A percentile compares a stretch with the other conserved stretches of the same genome.
Evolutionary conservation across 352 stramenopile genomes (phyloP).

Genomic region (Phytopythium sindhum): DNA sequence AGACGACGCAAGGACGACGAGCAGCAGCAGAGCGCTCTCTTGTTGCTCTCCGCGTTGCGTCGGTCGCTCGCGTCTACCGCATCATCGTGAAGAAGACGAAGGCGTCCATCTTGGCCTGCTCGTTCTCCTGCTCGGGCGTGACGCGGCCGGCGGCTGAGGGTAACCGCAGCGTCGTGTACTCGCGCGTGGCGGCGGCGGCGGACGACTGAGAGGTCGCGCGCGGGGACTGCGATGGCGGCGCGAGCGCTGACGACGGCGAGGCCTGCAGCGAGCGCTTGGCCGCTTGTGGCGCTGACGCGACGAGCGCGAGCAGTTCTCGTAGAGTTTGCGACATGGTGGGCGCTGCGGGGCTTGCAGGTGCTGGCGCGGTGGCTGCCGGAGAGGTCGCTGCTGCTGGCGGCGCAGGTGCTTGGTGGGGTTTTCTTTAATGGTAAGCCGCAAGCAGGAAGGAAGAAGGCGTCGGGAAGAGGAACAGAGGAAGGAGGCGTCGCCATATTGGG

Average conservation of each 20-base stretch:
- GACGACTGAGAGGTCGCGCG: slow-evolving; percentile 17
- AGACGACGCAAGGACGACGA: no score
- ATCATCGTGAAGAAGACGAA: slow-evolving; percentile 47
- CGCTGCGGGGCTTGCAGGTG: slow-evolving; percentile 16
- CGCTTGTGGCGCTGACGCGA: slow-evolving; percentile 17
- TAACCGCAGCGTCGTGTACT: slow-evolving; percentile 17
- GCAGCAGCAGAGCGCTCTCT: no score
- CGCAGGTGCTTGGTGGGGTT: slow-evolving; percentile 32
- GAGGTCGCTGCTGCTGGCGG: slow-evolving; percentile 17
- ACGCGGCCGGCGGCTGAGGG: slow-evolving; percentile 11
- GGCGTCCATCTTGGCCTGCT: slow-evolving; percentile 41
- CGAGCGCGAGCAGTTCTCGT: slow-evolving; percentile 38
- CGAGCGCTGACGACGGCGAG: slow-evolving; percentile 11
- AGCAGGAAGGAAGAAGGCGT: neutral
- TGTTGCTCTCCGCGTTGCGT: no score
- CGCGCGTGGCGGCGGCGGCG: slow-evolving; percentile 19
- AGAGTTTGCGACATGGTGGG: slow-evolving; percentile 41
- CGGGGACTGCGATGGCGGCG: slow-evolving; percentile 16
- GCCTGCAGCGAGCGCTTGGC: slow-evolving; percentile 30
- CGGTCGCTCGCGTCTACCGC: slow-evolving; percentile 18
- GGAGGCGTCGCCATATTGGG: neutral
- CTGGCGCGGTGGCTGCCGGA: slow-evolving; percentile 40
- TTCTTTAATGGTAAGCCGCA: slow-evolving; percentile 47
- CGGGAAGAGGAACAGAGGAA: no score
- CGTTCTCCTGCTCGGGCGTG: slow-evolving; percentile 22